Base-by-base conservation (phyloP, 2,329 filamentous ascomycete species). In the Xylaria sp. region DNA sequence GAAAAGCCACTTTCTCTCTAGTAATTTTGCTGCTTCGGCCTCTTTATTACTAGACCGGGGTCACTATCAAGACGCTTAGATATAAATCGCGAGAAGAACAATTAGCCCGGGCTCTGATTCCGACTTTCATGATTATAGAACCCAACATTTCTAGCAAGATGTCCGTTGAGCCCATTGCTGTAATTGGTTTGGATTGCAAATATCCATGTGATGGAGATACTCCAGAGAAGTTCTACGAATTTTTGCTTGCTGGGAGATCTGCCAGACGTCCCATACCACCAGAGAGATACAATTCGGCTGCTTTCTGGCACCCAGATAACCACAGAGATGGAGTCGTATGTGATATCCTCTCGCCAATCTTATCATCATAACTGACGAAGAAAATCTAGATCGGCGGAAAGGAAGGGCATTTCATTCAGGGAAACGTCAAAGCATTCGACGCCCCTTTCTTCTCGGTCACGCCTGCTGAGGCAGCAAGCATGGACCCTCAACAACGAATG, bases 101-200 rank as follows among this genome's bases (percentile, higher is more conserved):
- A 8, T 23, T 52, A 31, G 15, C 12, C 3, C 49, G 18, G 49
- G 28, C 49, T n/a, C 49, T 31, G 1, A 18, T 13, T 1, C 13
- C 23, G 15, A 25, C 49, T 25, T 52, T 52, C 2, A 28, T 31
- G 12, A 52, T 18, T 8, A 52, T 52, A 52, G 49, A 31, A 18
- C 15, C 49, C 49, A 5, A 31, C 12, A 6, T 8, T 52, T 31
- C 49, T 23, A 31, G 20, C 54, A 79, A 79, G 64, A 70, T 67
- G 64, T 25, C 54, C 18, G 66, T 68, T 60, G 67, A 69, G 23
- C 67, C 67, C 3, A 66, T 69, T 41, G 68, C 61, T 4, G 57
- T 68, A 20, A 68, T 69, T 31, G 67, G 67, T n/a, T 43, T 69
- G 12, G 63, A 62, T 39, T 28, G 23, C n/a, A 60, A 62, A 13